Evolutionary conservation across 768 basidiomycete species (phyloP).

Genomic region (Lactifluus piperatus): DNA sequence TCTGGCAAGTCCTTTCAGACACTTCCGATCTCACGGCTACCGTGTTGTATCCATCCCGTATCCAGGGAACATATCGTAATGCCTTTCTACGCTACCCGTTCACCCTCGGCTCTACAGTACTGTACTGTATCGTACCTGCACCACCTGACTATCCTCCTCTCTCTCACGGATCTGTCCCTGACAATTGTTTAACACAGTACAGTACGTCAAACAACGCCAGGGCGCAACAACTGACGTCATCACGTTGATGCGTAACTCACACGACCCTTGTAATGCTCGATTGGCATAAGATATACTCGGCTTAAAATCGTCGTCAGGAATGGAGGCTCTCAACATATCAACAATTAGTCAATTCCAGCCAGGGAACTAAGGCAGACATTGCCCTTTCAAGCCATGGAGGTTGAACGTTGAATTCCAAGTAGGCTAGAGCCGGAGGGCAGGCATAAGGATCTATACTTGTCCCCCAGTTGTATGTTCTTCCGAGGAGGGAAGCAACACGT

Average conservation of each 20-base stretch:
- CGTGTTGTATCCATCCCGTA: neutral
- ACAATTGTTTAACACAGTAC: neutral
- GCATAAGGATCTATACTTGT: neutral
- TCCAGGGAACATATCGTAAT: slow-evolving; percentile 8
- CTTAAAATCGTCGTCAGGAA: slow-evolving; percentile 1
- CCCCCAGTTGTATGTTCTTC: neutral
- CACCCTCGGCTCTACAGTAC: neutral
- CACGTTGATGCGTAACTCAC: no score
- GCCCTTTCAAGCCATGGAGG: neutral
- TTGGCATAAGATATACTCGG: neutral
- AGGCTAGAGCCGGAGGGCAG: neutral
- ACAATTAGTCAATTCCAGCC: neutral
- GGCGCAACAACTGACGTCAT: slow-evolving; percentile 3
- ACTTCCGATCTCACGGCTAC: slow-evolving; percentile 8
- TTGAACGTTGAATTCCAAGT: neutral
- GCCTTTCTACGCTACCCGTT: neutral
- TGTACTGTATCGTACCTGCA: no score
- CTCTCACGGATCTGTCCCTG: neutral
- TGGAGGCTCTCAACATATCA: neutral
- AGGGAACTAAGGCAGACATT: neutral
- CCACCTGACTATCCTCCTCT: neutral
- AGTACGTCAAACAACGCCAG: no score
- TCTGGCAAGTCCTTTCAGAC: neutral
- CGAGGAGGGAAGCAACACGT: neutral
- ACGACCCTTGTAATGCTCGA: neutral